phyloP scores from a whole-genome alignment of 2,329 filamentous ascomycete species.

The Fragosphaeria purpurea region DNA sequence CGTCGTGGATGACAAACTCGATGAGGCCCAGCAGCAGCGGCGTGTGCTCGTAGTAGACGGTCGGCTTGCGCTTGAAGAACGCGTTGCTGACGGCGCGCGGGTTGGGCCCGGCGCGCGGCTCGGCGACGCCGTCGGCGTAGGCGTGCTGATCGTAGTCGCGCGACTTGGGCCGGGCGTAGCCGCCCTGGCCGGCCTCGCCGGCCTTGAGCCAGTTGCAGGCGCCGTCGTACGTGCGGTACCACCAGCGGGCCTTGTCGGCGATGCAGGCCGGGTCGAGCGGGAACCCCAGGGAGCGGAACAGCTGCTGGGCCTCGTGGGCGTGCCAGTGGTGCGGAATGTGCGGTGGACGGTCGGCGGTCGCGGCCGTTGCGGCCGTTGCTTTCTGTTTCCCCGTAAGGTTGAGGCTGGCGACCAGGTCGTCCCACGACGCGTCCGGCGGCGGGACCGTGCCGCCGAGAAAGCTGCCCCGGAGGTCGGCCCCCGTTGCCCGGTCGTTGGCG shows the following conservation, averaged over 20 bases:
- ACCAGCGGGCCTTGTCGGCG: constrained; percentile 7
- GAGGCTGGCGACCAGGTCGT: constrained; percentile 1
- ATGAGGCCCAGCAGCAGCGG: constrained; percentile 11
- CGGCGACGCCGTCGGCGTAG: constrained; percentile 10
- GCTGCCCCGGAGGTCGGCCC: not conserved
- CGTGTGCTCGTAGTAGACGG: constrained; percentile 11
- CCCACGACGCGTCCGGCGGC: not conserved
- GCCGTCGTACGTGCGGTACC: constrained; percentile 12
- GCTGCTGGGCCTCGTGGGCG: not conserved
- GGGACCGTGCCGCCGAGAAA: constrained; percentile 1
- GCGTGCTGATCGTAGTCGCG: constrained; percentile 10
- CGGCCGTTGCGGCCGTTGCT: too few relatives aligned
- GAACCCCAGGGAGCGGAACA: constrained; percentile 1
- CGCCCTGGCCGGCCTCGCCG: constrained; percentile 6
- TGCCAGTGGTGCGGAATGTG: not conserved
- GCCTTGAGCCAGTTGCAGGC: constrained; percentile 13
- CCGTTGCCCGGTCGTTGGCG: not conserved
- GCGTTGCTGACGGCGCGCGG: constrained; percentile 12
- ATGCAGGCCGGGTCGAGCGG: constrained; percentile 3
- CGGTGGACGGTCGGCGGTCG: not conserved
- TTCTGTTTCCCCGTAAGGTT: not conserved
- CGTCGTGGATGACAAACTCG: constrained; percentile 12
- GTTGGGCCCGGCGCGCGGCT: constrained; percentile 10
- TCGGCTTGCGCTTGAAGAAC: constrained; percentile 10
- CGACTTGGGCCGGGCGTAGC: constrained; percentile 9